A percentile compares a stretch with the other conserved stretches of the same genome.
Evolutionary conservation across 257 asterid genomes (phyloP).

Genomic region (Nicotiana benthamiana): DNA sequence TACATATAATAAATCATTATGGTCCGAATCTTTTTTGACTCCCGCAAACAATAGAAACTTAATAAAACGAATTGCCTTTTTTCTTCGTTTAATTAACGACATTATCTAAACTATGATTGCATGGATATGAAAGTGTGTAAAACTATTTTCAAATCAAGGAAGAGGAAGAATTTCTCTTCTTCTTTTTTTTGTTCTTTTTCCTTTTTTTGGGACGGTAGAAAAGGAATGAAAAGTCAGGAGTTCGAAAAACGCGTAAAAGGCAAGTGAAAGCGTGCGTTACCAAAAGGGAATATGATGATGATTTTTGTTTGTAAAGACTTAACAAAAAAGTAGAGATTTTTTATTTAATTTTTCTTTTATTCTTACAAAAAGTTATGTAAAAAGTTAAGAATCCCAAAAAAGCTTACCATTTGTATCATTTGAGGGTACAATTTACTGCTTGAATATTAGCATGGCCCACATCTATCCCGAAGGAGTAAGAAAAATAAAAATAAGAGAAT

Average conservation of each 20-base stretch:
- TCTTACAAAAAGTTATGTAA: slow-evolving; percentile 5
- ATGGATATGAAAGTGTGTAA: neutral
- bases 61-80: too few species aligned
- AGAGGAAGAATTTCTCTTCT: neutral
- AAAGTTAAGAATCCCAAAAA: slow-evolving; percentile 33
- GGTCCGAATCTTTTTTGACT: too few species aligned
- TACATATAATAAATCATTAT: too few species aligned
- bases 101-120: neutral
- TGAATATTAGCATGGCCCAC: slow-evolving; percentile 10
- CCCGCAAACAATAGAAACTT: too few species aligned
- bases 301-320: slow-evolving; percentile 47
- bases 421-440: slow-evolving; percentile 19
- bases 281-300: slow-evolving; percentile 59
- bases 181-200: neutral
- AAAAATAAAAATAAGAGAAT: too few species aligned
- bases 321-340: slow-evolving; percentile 19
- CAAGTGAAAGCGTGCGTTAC: slow-evolving; percentile 85
- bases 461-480: too few species aligned
- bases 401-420: slow-evolving; percentile 26
- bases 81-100: too few species aligned
- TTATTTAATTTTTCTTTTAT: neutral
- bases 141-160: neutral
- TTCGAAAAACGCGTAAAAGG: slow-evolving; percentile 75
- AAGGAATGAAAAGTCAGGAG: slow-evolving; percentile 17
- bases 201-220: neutral